Evolutionary conservation across 306 rosid species (phyloP), one percentile per base, ranked within the genome.

Genomic region (Cucumis melo): DNA sequence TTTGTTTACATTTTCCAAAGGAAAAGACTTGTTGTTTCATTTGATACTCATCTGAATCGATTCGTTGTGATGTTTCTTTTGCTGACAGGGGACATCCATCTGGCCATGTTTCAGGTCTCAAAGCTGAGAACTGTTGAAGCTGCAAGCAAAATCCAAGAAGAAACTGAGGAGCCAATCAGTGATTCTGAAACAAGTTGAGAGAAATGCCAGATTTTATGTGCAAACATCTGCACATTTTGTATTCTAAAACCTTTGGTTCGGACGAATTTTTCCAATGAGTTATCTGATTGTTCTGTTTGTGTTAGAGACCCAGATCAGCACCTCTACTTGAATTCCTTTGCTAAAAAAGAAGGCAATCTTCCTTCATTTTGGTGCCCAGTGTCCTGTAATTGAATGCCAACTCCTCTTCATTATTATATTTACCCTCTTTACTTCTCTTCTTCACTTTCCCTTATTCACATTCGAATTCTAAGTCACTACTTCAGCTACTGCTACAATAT

Each of bases 41-140:
- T 61, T 61, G 42, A 1, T 6, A 16, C 42, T 7, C 12, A 14
- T n/a, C n/a, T 17, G 2, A 39, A 32, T 54, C 20, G 23, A 42
- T n/a, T 20, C 29, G 46, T 50, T 54, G 32, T 54, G 60, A 19
- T 13, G 42, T 78, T 19, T 27, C 60, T 76, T 65, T 79, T 58
- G 55, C 78, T 81, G 61, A 11, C 85, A 93, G 98, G 98, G 55
- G 98, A 93, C 84, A 85, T 54, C 59, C 87, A 93, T 84, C 81
- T 90, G 79, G 98, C 98, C 11, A 88, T 93, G 84, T 93, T 93
- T 60, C 94, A 91, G 0, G 91, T 86, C 54, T 87, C 91, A 20
- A 93, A 91, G 84, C 76, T 90, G 23, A 78, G 83, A 82, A 80
- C 76, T 1, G 84, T 75, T 71, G 88, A 83, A 78, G 63, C 58